A percentile compares a stretch with the other conserved stretches of the same genome.
phyloP scores from a whole-genome alignment of 768 basidiomycete genomes.

The Coprinopsis strossmayeri region DNA sequence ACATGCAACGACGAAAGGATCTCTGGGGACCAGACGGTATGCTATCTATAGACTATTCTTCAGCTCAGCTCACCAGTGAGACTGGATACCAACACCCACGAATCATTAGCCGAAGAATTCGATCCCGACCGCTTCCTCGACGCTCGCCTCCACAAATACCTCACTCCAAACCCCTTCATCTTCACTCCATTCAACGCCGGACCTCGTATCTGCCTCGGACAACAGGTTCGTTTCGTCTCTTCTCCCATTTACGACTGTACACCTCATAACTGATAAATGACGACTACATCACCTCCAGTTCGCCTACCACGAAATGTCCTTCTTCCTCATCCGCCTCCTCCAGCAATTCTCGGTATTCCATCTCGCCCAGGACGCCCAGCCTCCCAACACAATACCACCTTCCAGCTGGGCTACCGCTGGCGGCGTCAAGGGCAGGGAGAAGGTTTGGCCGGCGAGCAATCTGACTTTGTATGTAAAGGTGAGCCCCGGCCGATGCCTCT shows the following conservation, averaged over 20 bases:
- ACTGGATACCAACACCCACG: too few relatives aligned
- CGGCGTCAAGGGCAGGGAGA: conserved; percentile 48
- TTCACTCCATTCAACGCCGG: conserved; percentile 50
- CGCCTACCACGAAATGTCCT: conserved; percentile 48
- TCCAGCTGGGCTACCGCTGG: conserved; percentile 42
- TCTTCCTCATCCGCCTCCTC: conserved; percentile 39
- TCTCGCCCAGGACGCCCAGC: conserved; percentile 29
- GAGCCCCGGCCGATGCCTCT: conserved; percentile 16
- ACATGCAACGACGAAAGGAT: conserved; percentile 58
- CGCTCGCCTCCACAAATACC: conserved; percentile 46
- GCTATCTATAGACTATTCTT: too few relatives aligned
- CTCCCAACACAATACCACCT: conserved; percentile 47
- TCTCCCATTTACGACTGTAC: too few relatives aligned
- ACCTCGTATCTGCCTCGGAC: conserved; percentile 43
- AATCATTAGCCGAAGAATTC: conserved; percentile 40
- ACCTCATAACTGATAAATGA: too few relatives aligned
- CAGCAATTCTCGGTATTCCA: conserved; percentile 33
- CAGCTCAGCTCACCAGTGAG: too few relatives aligned
- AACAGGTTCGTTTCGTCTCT: conserved; percentile 28
- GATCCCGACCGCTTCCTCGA: conserved; percentile 68
- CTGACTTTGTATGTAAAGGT: conserved; percentile 65
- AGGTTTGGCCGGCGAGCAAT: conserved; percentile 54
- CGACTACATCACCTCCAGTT: too few relatives aligned
- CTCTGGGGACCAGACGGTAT: conserved; percentile 66
- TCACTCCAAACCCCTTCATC: conserved; percentile 51